Evolutionary conservation across 139 green algal species (phyloP).

Genomic region (Medakamo hakoo): DNA sequence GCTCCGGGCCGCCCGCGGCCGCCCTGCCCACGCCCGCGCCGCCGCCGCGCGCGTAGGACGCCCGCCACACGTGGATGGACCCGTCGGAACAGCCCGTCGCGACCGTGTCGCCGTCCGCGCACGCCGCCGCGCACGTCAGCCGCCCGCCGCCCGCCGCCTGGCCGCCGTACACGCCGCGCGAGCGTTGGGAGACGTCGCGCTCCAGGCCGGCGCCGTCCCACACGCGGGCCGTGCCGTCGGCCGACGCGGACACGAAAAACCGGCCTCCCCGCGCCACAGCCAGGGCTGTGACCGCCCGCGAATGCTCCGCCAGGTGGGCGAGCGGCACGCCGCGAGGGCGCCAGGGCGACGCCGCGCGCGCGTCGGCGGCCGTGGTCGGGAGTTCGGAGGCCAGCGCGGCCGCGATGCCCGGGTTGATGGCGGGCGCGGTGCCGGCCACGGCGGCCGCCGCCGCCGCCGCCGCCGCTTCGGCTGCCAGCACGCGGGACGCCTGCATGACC

Average conservation of each 20-base stretch:
- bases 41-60: not conserved
- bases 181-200: slow-evolving; percentile 69
- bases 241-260: slow-evolving; percentile 61
- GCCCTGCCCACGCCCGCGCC: slow-evolving; percentile 7
- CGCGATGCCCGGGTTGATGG: slow-evolving; percentile 8
- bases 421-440: not conserved
- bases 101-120: slow-evolving; percentile 39
- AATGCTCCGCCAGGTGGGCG: slow-evolving; percentile 79
- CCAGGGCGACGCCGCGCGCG: slow-evolving; percentile 30
- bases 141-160: slow-evolving; percentile 22
- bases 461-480: not conserved
- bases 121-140: slow-evolving; percentile 27
- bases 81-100: slow-evolving; percentile 40
- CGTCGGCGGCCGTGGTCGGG: slow-evolving; percentile 1
- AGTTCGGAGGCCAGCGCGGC: slow-evolving; percentile 10
- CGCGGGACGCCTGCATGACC: not conserved
- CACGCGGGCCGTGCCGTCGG: slow-evolving; percentile 73
- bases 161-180: slow-evolving; percentile 58
- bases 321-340: slow-evolving; percentile 71
- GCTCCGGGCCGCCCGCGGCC: not conserved
- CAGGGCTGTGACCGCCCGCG: slow-evolving; percentile 49
- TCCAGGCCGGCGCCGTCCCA: slow-evolving; percentile 83
- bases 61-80: slow-evolving; percentile 67
- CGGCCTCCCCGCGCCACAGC: slow-evolving; percentile 33
- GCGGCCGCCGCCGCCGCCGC: not conserved